Evolutionary conservation across 2,329 filamentous ascomycete species (phyloP).

Genomic region (Diaporthe vexans): DNA sequence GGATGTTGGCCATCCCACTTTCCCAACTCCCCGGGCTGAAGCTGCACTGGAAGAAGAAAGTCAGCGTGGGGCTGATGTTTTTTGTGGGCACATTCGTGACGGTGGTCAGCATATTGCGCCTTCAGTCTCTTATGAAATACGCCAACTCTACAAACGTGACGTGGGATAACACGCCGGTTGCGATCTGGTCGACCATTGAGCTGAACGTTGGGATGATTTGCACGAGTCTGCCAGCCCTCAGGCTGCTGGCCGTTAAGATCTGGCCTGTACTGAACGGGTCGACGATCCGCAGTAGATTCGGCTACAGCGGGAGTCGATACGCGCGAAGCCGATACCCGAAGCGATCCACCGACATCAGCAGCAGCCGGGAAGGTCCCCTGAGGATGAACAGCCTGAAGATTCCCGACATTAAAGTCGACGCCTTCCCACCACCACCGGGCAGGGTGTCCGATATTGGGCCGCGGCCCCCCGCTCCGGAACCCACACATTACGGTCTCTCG

Average conservation of each 20-base stretch:
- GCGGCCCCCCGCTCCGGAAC: neutral
- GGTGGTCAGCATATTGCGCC: slow-evolving; percentile 51
- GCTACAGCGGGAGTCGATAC: slow-evolving; percentile 22
- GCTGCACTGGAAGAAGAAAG: slow-evolving; percentile 57
- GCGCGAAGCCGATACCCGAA: slow-evolving; percentile 11
- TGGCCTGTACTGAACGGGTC: slow-evolving; percentile 15
- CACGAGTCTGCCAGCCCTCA: slow-evolving; percentile 36
- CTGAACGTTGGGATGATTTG: slow-evolving; percentile 53
- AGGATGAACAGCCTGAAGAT: slow-evolving; percentile 23
- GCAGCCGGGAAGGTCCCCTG: neutral
- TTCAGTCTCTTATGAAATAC: slow-evolving; percentile 48
- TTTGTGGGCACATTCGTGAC: slow-evolving; percentile 57
- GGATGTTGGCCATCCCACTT: slow-evolving; percentile 59
- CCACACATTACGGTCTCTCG: neutral
- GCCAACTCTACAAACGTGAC: slow-evolving; percentile 49
- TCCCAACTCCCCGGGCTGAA: slow-evolving; percentile 53
- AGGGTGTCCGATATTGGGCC: neutral
- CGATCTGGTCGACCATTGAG: slow-evolving; percentile 53
- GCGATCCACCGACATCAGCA: slow-evolving; percentile 7
- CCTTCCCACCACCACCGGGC: neutral
- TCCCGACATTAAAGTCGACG: neutral
- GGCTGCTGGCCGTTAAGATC: neutral
- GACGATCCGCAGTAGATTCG: slow-evolving; percentile 18
- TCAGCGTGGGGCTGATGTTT: slow-evolving; percentile 59
- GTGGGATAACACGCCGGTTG: slow-evolving; percentile 49